Evolutionary conservation across 2,329 filamentous ascomycete genomes (phyloP).

Genomic region (Emericellopsis atlantica): DNA sequence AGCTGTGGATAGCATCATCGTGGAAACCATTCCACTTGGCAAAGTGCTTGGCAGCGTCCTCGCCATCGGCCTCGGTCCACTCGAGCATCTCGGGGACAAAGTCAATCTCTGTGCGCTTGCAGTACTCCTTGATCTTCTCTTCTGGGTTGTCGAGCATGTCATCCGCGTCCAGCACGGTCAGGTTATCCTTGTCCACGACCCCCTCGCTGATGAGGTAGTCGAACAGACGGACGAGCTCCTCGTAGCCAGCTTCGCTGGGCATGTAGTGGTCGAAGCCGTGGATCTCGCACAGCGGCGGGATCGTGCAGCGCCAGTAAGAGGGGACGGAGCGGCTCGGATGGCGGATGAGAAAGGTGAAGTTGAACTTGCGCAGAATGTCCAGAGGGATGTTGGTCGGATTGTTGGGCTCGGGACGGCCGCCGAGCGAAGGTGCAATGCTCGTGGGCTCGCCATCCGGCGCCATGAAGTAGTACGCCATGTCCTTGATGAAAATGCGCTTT

Average conservation of each 20-base stretch:
- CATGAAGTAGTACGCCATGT: slow-evolving; percentile 87
- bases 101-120: slow-evolving; percentile 65
- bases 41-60: slow-evolving; percentile 63
- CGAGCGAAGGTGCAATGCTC: slow-evolving; percentile 67
- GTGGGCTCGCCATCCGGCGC: slow-evolving; percentile 59
- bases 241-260: slow-evolving; percentile 79
- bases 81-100: slow-evolving; percentile 68
- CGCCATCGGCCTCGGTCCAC: slow-evolving; percentile 69
- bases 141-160: slow-evolving; percentile 81
- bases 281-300: slow-evolving; percentile 69
- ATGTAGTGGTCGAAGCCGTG: slow-evolving; percentile 85
- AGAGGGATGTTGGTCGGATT: slow-evolving; percentile 82
- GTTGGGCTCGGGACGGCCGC: slow-evolving; percentile 47
- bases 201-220: slow-evolving; percentile 64
- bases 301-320: slow-evolving; percentile 87
- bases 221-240: slow-evolving; percentile 75
- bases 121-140: slow-evolving; percentile 65
- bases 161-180: slow-evolving; percentile 87
- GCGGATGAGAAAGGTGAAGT: slow-evolving; percentile 94
- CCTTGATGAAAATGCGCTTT: slow-evolving; percentile 95
- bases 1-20: slow-evolving; percentile 82
- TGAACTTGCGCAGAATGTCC: slow-evolving; percentile 63
- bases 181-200: slow-evolving; percentile 58
- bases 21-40: slow-evolving; percentile 98
- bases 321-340: slow-evolving; percentile 87